Percentiles rank a stretch among this genome's conserved stretches.
Conservation (phyloP, 805 yeast species). For the Komagataella kurtzmanii region DNA sequence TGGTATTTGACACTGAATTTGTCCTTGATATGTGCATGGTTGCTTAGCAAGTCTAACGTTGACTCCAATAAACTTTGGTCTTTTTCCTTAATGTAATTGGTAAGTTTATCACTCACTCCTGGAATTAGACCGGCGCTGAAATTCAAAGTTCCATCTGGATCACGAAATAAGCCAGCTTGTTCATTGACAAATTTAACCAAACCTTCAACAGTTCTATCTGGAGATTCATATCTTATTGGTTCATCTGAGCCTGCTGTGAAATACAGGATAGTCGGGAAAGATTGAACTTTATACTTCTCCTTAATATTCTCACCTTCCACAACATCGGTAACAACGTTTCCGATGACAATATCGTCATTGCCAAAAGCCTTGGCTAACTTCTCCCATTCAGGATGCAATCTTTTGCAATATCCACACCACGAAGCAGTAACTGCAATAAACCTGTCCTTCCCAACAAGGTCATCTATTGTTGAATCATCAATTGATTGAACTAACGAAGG, state of each 20-base stretch:
- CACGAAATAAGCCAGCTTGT: slow-evolving; percentile 25
- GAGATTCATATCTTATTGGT: slow-evolving; percentile 21
- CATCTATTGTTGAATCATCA: slow-evolving; percentile 22
- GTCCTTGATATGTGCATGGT: not conserved
- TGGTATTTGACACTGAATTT: slow-evolving; percentile 25
- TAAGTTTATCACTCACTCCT: slow-evolving; percentile 13
- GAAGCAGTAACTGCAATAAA: slow-evolving; percentile 45
- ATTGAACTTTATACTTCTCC: slow-evolving; percentile 24
- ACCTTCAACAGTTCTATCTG: slow-evolving; percentile 27
- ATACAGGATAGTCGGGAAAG: slow-evolving; percentile 43
- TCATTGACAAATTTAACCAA: slow-evolving; percentile 37
- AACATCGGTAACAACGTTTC: slow-evolving; percentile 32
- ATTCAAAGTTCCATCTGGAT: slow-evolving; percentile 24
- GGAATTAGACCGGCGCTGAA: slow-evolving; percentile 25
- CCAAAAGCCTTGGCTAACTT: slow-evolving; percentile 35
- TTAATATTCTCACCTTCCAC: slow-evolving; percentile 28
- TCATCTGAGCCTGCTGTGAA: slow-evolving; percentile 24
- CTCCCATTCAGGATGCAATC: slow-evolving; percentile 36
- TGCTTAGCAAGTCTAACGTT: not conserved
- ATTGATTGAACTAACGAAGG: slow-evolving; percentile 13
- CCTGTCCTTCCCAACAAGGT: slow-evolving; percentile 22
- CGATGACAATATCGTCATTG: slow-evolving; percentile 25
- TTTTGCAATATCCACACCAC: slow-evolving; percentile 49
- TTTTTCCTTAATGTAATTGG: not conserved
- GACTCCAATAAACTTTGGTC: not conserved